Evolutionary conservation across 2,329 filamentous ascomycete genomes (phyloP), one percentile per base, ranked within the genome.

Genomic region (Scolecobasidium constrictum): DNA sequence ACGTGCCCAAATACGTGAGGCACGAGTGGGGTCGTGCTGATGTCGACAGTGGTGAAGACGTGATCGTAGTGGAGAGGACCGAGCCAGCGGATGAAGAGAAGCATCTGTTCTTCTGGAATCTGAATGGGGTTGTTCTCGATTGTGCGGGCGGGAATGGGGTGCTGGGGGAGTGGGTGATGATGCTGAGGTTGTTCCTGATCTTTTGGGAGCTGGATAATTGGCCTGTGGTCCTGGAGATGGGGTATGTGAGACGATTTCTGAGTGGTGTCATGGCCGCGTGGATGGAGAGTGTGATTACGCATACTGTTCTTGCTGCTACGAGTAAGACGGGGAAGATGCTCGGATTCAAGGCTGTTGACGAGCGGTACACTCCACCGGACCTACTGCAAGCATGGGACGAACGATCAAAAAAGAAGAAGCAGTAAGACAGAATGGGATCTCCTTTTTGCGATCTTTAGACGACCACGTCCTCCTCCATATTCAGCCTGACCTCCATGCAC

Each of bases 91-190:
- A 72, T 41, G 60, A 65, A 0, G 50, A 57, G 9, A 73, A 73
- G 50, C 57, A 64, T 2, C 46, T 68, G 0, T 72, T 73, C 52
- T 73, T 72, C 48, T 64, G 67, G 57, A 71, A 71, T 40, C 44
- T 72, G 19, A 71, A 72, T 34, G 63, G 63, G 0, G 52, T 66
- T 3, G 55, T 66, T 12, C 49, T 68, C 4, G 49, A 52, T 23
- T 53, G 47, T 7, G 28, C 21, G 19, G 19, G 40, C 12, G 38
- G 18, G 20, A 23, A 22, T 22, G 23, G 17, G 21, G 2, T 47
- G 17, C 18, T 53, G 13, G 42, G 47, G 6, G 28, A 6, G 1
- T 23, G 18, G 4, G n/a, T 48, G 28, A 19, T 33, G 18, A 21
- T 38, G 2, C 47, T 45, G 31, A 52, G 53, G 37, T 42, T 60